A percentile compares a stretch with the other conserved stretches of the same genome.
These are phyloP conservation scores for Candida khao-thaluensis DNA, from an alignment of 805 yeast genomes.

Conservation along the genomic window DNA sequence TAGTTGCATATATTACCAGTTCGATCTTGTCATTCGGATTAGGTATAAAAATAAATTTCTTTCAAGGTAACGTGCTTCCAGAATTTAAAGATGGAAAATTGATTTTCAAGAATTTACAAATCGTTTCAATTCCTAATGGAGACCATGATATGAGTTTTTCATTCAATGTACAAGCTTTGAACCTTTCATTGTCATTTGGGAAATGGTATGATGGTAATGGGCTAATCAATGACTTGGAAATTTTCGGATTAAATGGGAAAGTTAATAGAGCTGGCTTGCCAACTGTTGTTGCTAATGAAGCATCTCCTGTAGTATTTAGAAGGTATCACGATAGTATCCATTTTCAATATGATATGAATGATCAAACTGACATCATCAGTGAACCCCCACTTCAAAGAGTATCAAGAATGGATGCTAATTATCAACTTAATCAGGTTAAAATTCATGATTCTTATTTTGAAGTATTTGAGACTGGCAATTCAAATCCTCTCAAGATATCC, in stretches of 20 bases:
- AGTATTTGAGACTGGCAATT: constrained; percentile 26
- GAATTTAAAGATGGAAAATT: constrained; percentile 51
- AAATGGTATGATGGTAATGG: constrained; percentile 60
- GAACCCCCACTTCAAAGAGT: constrained; percentile 7
- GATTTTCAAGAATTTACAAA: constrained; percentile 41
- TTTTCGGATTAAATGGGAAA: constrained; percentile 48
- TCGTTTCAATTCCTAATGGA: constrained; percentile 16
- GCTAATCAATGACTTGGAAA: constrained; percentile 46
- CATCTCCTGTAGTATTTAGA: constrained; percentile 16
- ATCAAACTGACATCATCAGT: constrained; percentile 20
- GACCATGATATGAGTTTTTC: constrained; percentile 22
- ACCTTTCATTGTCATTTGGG: constrained; percentile 46
- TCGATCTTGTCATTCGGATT: constrained; percentile 40
- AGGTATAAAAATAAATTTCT: constrained; percentile 36
- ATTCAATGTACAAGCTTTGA: constrained; percentile 42
- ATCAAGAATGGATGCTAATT: constrained; percentile 28
- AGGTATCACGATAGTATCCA: constrained; percentile 29
- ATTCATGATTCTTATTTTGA: constrained; percentile 53
- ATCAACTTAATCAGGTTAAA: constrained; percentile 37
- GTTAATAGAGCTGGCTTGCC: constrained; percentile 18
- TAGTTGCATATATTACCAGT: constrained; percentile 34
- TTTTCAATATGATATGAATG: constrained; percentile 32
- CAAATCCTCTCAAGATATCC: constrained; percentile 45
- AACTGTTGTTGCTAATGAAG: constrained; percentile 5
- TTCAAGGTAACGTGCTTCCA: constrained; percentile 39